Base-by-base conservation (phyloP, 2,329 filamentous ascomycete species). In the Hymenoscyphus albidus region DNA sequence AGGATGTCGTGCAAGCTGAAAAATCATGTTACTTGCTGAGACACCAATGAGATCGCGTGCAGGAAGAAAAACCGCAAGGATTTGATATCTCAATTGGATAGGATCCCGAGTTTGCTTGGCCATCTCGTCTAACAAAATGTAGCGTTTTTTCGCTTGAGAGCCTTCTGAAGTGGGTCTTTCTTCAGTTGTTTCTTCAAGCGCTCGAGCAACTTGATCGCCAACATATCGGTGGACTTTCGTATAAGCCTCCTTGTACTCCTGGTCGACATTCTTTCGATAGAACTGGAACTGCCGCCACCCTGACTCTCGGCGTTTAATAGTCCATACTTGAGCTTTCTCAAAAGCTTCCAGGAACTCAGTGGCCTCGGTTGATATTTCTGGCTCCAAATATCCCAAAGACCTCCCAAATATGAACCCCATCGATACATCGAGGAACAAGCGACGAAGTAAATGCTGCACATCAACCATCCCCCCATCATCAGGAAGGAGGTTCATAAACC, bases 111-210 rank as follows among this genome's bases (percentile, higher is more conserved):
- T 78, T 5, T 79, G 76, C 58, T 80, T 77, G 16, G 83, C 78
- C 39, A 88, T 73, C 70, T 85, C 84, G 64, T 87, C 74, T 12
- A 87, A 77, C 64, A 88, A 86, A 13, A 85, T 77, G 70, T 85
- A 85, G 39, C 70, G 62, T 75, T 66, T 69, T 77, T 72, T 27
- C 67, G 59, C 70, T 72, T 73, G 35, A 75, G 10, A 74, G 73
- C 6, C 76, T 75, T 40, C 71, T 18, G 40, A 7, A 69, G 62
- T 78, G 77, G 12, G 10, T 5, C 32, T 32, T 9, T 75, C 74
- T 2, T 40, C n/a, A 12, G 12, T 14, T 48, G 38, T 27, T 6
- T 58, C 14, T 42, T 65, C 27, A 32, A 74, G 73, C 2, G 77
- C 77, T 60, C 74, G 72, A 27, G 77, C 70, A 4, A 84, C 76